Evolutionary conservation across 2,329 filamentous ascomycete genomes (phyloP).

Genomic region (Teratosphaeria viscida): DNA sequence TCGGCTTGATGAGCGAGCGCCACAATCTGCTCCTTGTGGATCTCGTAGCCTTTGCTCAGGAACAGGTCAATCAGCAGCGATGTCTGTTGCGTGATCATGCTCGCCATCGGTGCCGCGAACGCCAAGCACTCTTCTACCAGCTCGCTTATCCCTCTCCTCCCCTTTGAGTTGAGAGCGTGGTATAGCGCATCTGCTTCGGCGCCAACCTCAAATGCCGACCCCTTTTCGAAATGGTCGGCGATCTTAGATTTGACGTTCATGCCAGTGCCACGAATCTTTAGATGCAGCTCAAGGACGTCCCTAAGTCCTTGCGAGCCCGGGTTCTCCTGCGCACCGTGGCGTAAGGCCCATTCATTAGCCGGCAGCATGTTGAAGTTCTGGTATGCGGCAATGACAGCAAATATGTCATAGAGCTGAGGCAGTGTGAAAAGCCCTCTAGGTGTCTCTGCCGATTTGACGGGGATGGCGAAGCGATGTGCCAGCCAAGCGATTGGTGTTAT

Average conservation of each 20-base stretch:
- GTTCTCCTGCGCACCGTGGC: slow-evolving; percentile 30
- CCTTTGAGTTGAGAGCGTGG: slow-evolving; percentile 37
- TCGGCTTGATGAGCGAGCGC: slow-evolving; percentile 39
- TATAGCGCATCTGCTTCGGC: slow-evolving; percentile 43
- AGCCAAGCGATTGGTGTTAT: slow-evolving; percentile 54
- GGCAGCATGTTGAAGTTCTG: slow-evolving; percentile 46
- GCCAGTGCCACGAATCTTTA: slow-evolving; percentile 31
- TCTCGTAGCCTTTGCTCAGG: slow-evolving; percentile 39
- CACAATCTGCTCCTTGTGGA: slow-evolving; percentile 42
- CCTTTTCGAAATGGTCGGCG: slow-evolving; percentile 39
- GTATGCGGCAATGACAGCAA: slow-evolving; percentile 39
- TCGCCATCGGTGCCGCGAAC: slow-evolving; percentile 40
- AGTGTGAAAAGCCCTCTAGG: slow-evolving; percentile 45
- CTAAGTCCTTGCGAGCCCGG: slow-evolving; percentile 17
- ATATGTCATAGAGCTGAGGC: slow-evolving; percentile 37
- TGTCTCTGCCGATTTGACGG: slow-evolving; percentile 52
- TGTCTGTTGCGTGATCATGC: slow-evolving; percentile 43
- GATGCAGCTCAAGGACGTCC: slow-evolving; percentile 34
- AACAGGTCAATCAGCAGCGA: slow-evolving; percentile 44
- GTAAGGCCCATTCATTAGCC: slow-evolving; percentile 38
- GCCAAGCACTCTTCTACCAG: slow-evolving; percentile 42
- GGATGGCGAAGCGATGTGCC: slow-evolving; percentile 54
- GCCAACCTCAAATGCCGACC: slow-evolving; percentile 39
- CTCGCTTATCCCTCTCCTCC: slow-evolving; percentile 35
- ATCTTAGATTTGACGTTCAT: slow-evolving; percentile 28